phyloP scores from a whole-genome alignment of 148 eudicot species.

The Fallopia convolvulus region DNA sequence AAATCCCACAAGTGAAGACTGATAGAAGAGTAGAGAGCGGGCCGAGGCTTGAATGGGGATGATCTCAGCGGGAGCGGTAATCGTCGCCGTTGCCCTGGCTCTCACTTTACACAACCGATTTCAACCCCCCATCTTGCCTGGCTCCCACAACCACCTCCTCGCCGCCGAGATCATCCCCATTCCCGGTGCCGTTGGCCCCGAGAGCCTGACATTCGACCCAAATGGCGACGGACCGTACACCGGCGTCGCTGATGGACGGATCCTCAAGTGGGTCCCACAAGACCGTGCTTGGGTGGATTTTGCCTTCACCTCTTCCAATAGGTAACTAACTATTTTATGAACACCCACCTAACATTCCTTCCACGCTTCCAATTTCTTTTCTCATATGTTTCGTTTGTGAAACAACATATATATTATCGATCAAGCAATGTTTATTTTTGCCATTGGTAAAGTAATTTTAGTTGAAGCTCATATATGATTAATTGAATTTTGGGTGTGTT shows the following conservation, averaged over 20 bases:
- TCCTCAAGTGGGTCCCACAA: constrained; percentile 40
- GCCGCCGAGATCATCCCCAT: constrained; percentile 18
- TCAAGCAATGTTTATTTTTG: too few species aligned
- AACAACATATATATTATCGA: too few species aligned
- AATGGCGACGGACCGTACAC: constrained; percentile 64
- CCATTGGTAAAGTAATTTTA: too few species aligned
- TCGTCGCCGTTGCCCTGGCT: constrained; percentile 9
- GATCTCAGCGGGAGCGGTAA: not conserved
- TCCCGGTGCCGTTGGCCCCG: constrained; percentile 49
- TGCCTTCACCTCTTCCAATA: constrained; percentile 48
- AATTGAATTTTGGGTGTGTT: too few species aligned
- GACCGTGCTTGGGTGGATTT: constrained; percentile 49
- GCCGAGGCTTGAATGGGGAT: not conserved
- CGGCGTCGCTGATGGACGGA: constrained; percentile 65
- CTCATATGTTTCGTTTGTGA: too few species aligned
- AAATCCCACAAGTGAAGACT: too few species aligned
- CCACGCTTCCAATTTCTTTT: too few species aligned
- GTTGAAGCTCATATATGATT: too few species aligned
- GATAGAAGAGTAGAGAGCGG: too few species aligned
- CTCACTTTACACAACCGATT: constrained; percentile 20
- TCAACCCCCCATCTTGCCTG: constrained; percentile 20
- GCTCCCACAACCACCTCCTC: constrained; percentile 19
- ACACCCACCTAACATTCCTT: too few species aligned
- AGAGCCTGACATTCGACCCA: constrained; percentile 68
- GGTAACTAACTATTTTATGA: constrained; percentile 26